phyloP scores from a whole-genome alignment of 2,329 filamentous ascomycete species.

The Metarhizium humberi region DNA sequence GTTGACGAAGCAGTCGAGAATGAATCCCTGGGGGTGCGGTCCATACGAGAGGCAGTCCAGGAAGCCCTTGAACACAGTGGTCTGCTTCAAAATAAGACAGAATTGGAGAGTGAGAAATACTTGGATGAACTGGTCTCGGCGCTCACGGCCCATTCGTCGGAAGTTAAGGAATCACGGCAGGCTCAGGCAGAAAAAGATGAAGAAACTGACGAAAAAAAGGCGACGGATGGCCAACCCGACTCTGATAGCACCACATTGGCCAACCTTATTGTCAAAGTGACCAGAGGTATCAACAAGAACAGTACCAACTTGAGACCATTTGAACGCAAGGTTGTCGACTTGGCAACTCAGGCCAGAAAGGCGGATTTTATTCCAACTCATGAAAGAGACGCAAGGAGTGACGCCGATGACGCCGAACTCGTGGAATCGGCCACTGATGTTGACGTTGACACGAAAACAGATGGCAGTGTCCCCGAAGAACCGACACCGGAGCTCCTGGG shows the following conservation, averaged over 20 bases:
- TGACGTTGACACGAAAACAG: not conserved
- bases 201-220: not conserved
- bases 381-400: not conserved
- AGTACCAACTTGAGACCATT: constrained; percentile 35
- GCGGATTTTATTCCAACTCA: not conserved
- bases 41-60: constrained; percentile 44
- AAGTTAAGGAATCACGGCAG: constrained; percentile 14
- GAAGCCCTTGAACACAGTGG: constrained; percentile 46
- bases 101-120: constrained; percentile 36
- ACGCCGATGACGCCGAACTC: not conserved
- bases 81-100: constrained; percentile 35
- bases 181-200: constrained; percentile 10
- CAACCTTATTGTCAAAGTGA: constrained; percentile 43
- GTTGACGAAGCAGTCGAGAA: constrained; percentile 49
- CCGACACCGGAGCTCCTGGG: constrained; percentile 42
- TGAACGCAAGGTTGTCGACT: constrained; percentile 39
- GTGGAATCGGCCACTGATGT: not conserved
- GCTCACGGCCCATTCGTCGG: constrained; percentile 26
- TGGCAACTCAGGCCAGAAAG: constrained; percentile 30
- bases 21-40: constrained; percentile 42
- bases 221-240: not conserved
- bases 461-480: constrained; percentile 2
- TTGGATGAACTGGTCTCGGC: constrained; percentile 42
- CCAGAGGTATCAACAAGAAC: constrained; percentile 33
- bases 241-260: constrained; percentile 23